Conservation (phyloP, 2,329 filamentous ascomycete species). For the Cryphonectria japonica region DNA sequence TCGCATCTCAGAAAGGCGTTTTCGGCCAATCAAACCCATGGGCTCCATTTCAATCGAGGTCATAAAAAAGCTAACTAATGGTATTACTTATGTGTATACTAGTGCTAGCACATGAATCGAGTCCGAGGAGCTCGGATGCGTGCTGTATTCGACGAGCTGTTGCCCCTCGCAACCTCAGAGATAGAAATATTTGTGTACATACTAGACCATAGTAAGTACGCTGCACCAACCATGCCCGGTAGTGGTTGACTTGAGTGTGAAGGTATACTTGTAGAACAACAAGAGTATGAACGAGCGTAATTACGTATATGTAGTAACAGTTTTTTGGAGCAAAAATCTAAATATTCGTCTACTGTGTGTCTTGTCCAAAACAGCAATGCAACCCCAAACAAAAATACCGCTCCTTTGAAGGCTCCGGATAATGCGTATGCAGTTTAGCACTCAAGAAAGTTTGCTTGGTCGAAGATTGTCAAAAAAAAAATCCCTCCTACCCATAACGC, state of each 20-base stretch:
- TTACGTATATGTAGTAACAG: background rate
- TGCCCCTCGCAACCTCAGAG: background rate
- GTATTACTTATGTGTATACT: background rate
- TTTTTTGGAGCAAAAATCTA: background rate
- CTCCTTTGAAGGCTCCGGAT: constrained; percentile 6
- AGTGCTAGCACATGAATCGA: background rate
- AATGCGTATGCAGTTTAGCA: constrained; percentile 12
- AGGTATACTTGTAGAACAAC: background rate
- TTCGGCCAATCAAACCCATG: background rate
- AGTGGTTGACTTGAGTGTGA: background rate
- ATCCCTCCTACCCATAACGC: constrained; percentile 1
- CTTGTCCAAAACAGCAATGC: constrained; percentile 9
- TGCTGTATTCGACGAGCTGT: background rate
- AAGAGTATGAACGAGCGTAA: background rate
- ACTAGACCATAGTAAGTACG: background rate
- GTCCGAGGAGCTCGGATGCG: background rate
- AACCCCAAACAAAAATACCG: constrained; percentile 8
- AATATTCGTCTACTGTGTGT: constrained; percentile 7
- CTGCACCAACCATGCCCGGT: no score
- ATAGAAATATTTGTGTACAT: background rate
- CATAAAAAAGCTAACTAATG: background rate
- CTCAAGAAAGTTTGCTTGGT: background rate
- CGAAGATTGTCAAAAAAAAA: background rate
- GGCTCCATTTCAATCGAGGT: background rate
- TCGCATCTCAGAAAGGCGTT: background rate